Evolutionary conservation across 2,329 filamentous ascomycete genomes (phyloP).

Genomic region (Ampelomyces quisqualis): DNA sequence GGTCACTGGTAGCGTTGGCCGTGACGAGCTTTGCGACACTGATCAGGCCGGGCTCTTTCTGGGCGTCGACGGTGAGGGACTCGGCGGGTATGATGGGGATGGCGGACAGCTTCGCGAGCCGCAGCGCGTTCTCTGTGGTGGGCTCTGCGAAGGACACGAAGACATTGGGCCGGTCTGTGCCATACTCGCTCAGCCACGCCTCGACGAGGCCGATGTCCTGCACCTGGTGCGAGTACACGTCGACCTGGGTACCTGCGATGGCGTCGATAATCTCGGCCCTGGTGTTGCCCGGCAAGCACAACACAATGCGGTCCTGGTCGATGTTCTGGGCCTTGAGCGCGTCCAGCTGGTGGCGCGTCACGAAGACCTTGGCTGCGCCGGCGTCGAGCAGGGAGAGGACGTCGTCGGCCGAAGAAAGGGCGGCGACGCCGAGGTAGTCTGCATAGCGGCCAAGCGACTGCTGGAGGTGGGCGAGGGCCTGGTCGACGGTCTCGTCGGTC

Average conservation of each 20-base stretch:
- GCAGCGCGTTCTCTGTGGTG: constrained; percentile 44
- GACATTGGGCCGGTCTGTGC: constrained; percentile 51
- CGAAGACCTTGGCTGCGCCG: constrained; percentile 82
- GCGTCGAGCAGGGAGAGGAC: constrained; percentile 79
- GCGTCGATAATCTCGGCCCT: constrained; percentile 46
- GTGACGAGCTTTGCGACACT: constrained; percentile 71
- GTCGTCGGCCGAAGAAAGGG: constrained; percentile 67
- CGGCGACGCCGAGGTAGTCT: constrained; percentile 75
- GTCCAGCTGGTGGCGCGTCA: constrained; percentile 67
- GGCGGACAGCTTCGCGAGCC: constrained; percentile 48
- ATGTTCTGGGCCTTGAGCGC: constrained; percentile 55
- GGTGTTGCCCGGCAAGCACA: constrained; percentile 52
- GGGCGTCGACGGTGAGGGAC: constrained; percentile 64
- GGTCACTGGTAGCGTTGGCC: constrained; percentile 75
- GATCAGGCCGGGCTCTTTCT: constrained; percentile 61
- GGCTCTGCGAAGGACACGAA: constrained; percentile 53
- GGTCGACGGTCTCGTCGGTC: constrained; percentile 50
- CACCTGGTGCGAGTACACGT: constrained; percentile 49
- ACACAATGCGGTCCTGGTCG: constrained; percentile 58
- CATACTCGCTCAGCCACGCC: constrained; percentile 53
- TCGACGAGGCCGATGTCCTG: constrained; percentile 47
- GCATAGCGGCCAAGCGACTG: constrained; percentile 57
- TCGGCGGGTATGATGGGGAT: constrained; percentile 75
- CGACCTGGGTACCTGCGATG: constrained; percentile 46
- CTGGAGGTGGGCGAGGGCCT: constrained; percentile 56